Percentiles rank a stretch among this genome's conserved stretches.
Evolutionary conservation across 345 rosid genomes (phyloP).

Genomic region (Eucalyptus fibrosa): DNA sequence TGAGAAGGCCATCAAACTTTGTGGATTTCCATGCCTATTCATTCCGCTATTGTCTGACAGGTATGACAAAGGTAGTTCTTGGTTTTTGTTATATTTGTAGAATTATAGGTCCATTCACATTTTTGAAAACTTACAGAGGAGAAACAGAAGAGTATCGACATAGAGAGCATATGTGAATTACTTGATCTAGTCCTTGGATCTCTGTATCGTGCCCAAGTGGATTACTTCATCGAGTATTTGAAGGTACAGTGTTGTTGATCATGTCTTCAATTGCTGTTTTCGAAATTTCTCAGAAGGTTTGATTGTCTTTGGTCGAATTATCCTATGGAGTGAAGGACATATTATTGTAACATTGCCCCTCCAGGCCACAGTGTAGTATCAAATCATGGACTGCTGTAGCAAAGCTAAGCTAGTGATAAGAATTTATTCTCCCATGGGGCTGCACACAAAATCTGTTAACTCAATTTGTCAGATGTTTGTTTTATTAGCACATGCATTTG

Average conservation of each 20-base stretch:
- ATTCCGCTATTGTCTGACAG: slow-evolving; percentile 87
- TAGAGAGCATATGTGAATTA: slow-evolving; percentile 80
- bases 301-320: not conserved
- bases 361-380: not conserved
- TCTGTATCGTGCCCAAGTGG: slow-evolving; percentile 60
- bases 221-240: slow-evolving; percentile 57
- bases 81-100: not conserved
- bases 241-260: slow-evolving; percentile 28
- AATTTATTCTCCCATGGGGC: not conserved
- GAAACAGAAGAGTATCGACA: slow-evolving; percentile 80
- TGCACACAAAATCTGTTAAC: not conserved
- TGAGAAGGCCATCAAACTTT: slow-evolving; percentile 58
- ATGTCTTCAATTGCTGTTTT: not conserved
- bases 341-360: not conserved
- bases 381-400: not conserved
- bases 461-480: not conserved
- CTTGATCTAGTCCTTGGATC: slow-evolving; percentile 75
- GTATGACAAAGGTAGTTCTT: slow-evolving; percentile 10
- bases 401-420: not conserved
- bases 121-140: slow-evolving; percentile 43
- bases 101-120: not conserved
- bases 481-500: not conserved
- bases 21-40: slow-evolving; percentile 74
- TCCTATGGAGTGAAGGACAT: not conserved
- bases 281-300: not conserved